Evolutionary conservation across 768 basidiomycete genomes (phyloP), one percentile per base, ranked within the genome.

Genomic region (Symmetrospora coprosmae): DNA sequence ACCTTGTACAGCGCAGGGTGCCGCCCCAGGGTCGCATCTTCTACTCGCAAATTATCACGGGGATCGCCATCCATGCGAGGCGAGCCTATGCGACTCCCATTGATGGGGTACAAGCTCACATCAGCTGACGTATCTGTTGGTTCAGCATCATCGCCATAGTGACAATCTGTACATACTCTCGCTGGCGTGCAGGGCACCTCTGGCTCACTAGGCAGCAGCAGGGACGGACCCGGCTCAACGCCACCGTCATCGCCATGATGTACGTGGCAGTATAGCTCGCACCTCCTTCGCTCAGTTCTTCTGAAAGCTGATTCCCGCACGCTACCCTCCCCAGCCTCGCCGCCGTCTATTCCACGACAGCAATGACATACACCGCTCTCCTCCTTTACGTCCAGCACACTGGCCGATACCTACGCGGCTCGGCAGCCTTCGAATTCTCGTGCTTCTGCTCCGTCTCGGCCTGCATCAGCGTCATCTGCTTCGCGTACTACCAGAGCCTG

Each of bases 401-500:
- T 30, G n/a, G 43, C 28, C 7, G 41, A 46, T 58, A 58, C 31
- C 7, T 58, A 14, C n/a, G 25, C 2, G 55, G 55, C 27, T 34
- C 41, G n/a, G 55, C 55, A n/a, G 43, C 55, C 30, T 58, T 58
- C 21, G 39, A 58, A 30, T n/a, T 58, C 27, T 28, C 40, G 2
- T 47, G 51, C 28, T 58, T 46, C 40, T 46, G 41, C 33, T 23
- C 40, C 46, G 40, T 38, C 21, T 45, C 41, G 17, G 31, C 21
- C 17, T 58, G 40, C 23, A 30, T 47, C 31, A 58, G 55, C 23
- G 55, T 58, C 9, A 19, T 43, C n/a, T 40, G 39, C 11, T 58
- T 45, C 37, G 46, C 55, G 13, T 58, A 58, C 43, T 43, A 58
- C 37, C 55, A 58, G 21, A 30, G 25, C 6, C 25, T 58, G 55